phyloP scores from a whole-genome alignment of 352 stramenopile species.

The Plasmopara halstedii region DNA sequence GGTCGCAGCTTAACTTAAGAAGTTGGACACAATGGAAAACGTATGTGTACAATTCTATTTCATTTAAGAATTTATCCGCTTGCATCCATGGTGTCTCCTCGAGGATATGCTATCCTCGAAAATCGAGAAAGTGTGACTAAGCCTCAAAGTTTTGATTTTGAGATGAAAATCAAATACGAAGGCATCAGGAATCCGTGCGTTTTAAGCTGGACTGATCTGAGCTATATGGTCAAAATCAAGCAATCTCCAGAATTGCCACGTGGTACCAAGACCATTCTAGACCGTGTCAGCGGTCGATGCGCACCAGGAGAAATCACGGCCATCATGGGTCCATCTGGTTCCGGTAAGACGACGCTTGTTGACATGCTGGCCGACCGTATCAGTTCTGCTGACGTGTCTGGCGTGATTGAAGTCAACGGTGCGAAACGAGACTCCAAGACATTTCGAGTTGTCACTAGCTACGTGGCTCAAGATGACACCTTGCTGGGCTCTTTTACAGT shows the following conservation, averaged over 20 bases:
- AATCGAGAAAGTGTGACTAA: too few species aligned
- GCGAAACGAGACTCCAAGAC: slow-evolving; percentile 17
- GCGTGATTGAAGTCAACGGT: slow-evolving; percentile 51
- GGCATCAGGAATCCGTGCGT: slow-evolving; percentile 5
- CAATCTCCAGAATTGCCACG: slow-evolving; percentile 1
- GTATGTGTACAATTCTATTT: too few species aligned
- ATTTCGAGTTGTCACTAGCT: slow-evolving; percentile 40
- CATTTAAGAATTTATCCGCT: too few species aligned
- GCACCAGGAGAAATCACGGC: slow-evolving; percentile 46
- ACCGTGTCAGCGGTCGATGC: slow-evolving; percentile 46
- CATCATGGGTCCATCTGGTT: slow-evolving; percentile 57
- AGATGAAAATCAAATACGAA: too few species aligned
- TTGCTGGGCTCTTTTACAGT: slow-evolving; percentile 62
- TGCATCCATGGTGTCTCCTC: too few species aligned
- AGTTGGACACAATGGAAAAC: too few species aligned
- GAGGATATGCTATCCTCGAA: too few species aligned
- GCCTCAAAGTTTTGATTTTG: too few species aligned
- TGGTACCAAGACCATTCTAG: slow-evolving; percentile 34
- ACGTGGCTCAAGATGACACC: slow-evolving; percentile 66
- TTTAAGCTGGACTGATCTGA: slow-evolving; percentile 9
- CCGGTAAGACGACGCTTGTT: slow-evolving; percentile 55
- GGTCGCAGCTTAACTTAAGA: too few species aligned
- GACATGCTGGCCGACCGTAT: slow-evolving; percentile 58
- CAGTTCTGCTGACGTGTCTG: slow-evolving; percentile 32
- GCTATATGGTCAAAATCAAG: not conserved